These are phyloP conservation scores for Starmerella potacharoeniae DNA, from an alignment of 805 yeast genomes.

Conservation along the genomic window DNA sequence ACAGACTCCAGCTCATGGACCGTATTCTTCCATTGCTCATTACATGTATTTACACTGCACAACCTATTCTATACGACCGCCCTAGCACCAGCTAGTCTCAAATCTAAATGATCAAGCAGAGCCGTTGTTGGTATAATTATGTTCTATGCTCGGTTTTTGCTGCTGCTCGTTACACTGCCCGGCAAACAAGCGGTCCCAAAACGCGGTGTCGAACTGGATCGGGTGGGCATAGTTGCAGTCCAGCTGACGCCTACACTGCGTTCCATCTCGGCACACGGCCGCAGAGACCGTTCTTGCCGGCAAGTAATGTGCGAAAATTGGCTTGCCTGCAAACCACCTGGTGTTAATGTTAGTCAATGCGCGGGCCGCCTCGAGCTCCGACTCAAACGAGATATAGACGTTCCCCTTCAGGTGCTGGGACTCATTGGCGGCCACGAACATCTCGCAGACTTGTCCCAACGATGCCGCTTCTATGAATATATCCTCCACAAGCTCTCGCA, in stretches of 20 bases:
- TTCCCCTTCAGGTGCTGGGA: conserved; percentile 78
- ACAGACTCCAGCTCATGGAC: too few species aligned
- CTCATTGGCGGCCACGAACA: conserved; percentile 72
- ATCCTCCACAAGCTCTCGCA: conserved; percentile 61
- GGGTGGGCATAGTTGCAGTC: conserved; percentile 83
- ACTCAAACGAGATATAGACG: conserved; percentile 56
- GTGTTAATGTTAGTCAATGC: conserved; percentile 56
- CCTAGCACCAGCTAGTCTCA: too few species aligned
- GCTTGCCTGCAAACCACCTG: conserved; percentile 72
- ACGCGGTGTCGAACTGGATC: conserved; percentile 40
- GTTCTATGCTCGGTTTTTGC: background rate
- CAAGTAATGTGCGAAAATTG: conserved; percentile 71
- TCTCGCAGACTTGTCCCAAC: conserved; percentile 43
- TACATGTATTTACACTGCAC: too few species aligned
- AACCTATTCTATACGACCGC: too few species aligned
- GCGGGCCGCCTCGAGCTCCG: conserved; percentile 44
- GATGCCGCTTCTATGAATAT: conserved; percentile 49
- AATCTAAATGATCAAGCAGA: too few species aligned
- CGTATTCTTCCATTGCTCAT: too few species aligned
- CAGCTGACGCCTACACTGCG: conserved; percentile 64
- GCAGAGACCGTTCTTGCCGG: conserved; percentile 57
- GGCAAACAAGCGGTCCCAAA: conserved; percentile 35
- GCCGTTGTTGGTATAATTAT: too few species aligned
- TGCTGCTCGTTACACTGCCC: conserved; percentile 28
- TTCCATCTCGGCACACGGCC: conserved; percentile 62